Conservation (phyloP, 2,329 filamentous ascomycete genomes). For the Kalaharituber pfeilii region DNA sequence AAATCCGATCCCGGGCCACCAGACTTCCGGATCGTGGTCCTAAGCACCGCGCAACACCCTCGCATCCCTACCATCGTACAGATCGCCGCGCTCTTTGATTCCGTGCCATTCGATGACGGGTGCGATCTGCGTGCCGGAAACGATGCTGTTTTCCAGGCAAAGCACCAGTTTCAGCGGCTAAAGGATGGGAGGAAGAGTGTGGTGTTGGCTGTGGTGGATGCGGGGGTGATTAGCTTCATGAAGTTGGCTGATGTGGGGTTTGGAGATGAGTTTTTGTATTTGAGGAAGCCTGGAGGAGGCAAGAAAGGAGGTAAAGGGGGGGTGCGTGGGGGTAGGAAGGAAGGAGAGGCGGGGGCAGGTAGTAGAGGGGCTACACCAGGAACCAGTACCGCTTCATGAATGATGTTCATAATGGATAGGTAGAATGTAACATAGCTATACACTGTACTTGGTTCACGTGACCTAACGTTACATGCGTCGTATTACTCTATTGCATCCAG, state of each 20-base stretch:
- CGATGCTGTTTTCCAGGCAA: conserved; percentile 36
- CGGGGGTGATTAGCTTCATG: conserved; percentile 77
- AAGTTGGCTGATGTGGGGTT: conserved; percentile 66
- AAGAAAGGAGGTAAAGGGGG: not conserved
- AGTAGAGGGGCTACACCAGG: no score
- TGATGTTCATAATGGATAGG: no score
- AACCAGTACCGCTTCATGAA: no score
- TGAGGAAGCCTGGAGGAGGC: conserved; percentile 25
- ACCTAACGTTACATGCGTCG: no score
- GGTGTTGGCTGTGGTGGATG: conserved; percentile 72
- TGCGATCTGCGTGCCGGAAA: no score
- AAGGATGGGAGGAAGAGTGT: conserved; percentile 75
- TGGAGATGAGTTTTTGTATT: conserved; percentile 53
- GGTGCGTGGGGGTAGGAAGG: not conserved
- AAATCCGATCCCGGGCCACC: conserved; percentile 64
- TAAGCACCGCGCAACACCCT: conserved; percentile 40
- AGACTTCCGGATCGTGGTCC: conserved; percentile 70
- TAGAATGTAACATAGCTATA: no score
- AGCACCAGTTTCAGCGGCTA: conserved; percentile 53
- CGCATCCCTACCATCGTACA: conserved; percentile 56
- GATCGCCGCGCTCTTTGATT: conserved; percentile 52
- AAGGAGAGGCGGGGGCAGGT: not conserved
- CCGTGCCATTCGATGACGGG: conserved; percentile 47
- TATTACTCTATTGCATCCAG: no score
- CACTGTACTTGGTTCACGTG: no score